Conservation (phyloP, 1,284 basidiomycete species). For the Melanopsichium pennsylvanicum region DNA sequence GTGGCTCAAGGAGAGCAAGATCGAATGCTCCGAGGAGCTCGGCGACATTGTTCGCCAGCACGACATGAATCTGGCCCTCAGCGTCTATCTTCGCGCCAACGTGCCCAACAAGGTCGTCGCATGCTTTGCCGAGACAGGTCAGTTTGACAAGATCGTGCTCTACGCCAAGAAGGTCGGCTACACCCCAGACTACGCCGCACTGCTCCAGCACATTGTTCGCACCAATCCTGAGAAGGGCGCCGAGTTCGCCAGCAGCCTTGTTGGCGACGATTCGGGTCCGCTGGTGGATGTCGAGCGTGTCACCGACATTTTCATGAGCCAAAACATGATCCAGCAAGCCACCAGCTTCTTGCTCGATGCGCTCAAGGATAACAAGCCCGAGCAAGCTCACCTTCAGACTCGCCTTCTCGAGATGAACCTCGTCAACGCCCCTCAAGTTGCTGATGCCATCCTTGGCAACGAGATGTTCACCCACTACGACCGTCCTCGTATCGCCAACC, state of each 20-base stretch:
- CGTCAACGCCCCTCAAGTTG: constrained; percentile 95
- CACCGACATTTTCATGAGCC: constrained; percentile 94
- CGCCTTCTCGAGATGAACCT: constrained; percentile 98
- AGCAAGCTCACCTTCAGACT: constrained; percentile 95
- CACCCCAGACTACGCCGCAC: constrained; percentile 88
- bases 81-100: constrained; percentile 96
- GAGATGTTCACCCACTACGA: constrained; percentile 99
- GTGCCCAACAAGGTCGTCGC: constrained; percentile 96
- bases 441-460: constrained; percentile 97
- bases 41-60: constrained; percentile 94
- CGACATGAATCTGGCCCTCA: constrained; percentile 98
- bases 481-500: constrained; percentile 92
- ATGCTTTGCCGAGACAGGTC: constrained; percentile 98
- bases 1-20: constrained; percentile 99
- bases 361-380: constrained; percentile 98
- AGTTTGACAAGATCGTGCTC: constrained; percentile 96
- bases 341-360: constrained; percentile 98
- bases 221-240: constrained; percentile 97
- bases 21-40: constrained; percentile 97
- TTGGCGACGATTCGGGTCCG: constrained; percentile 90
- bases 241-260: constrained; percentile 94
- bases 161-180: constrained; percentile 98
- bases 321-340: constrained; percentile 99
- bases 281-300: constrained; percentile 85
- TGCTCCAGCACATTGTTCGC: constrained; percentile 97